Evolutionary conservation across 2,329 filamentous ascomycete genomes (phyloP), one percentile per base, ranked within the genome.

Genomic region (Fusarium albosuccineum): DNA sequence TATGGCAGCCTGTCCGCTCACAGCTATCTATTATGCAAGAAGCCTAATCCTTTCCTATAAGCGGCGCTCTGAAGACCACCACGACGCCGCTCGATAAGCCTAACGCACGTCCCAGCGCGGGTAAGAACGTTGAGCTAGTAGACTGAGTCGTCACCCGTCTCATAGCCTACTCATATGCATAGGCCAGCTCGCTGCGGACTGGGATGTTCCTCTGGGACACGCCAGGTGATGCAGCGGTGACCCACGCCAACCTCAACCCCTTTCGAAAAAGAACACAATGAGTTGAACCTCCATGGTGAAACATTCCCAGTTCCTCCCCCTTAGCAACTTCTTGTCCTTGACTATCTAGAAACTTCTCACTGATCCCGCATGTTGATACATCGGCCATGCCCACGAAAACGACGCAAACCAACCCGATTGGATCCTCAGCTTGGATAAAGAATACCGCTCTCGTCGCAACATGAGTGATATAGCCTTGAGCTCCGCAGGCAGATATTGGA

Each of bases 331-430:
- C 2, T 13, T 61, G 46, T 9, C 58, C 55, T 30, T 30, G 39
- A 14, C 26, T 29, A 1, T 4, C 13, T 4, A 4, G 29, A 16
- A 71, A 73, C 22, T 57, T 70, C 3, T 58, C 26, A 41, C 80
- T 78, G 14, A 92, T 76, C 57, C 84, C 83, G 71, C 89, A 92
- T 0, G 89, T 89, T 42, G 85, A 88, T 6, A 92, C 89, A 75
- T 93, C 90, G 6, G 87, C 87, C 89, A 92, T 92, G 4, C 90
- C 91, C 2, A 93, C 82, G 4, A 84, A 86, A n/a, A 92, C 79
- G 62, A 92, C 88, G 0, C 85, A 86, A 82, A 92, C 87, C 14
- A 92, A 76, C 0, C 90, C 91, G 46, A 92, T 86, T 3, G 84
- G 82, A 59, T 90, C 88, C 62, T 90, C 87, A 0, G 89, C 88